Conservation (phyloP, 129 eudicot species). For the Arctium lappa region DNA sequence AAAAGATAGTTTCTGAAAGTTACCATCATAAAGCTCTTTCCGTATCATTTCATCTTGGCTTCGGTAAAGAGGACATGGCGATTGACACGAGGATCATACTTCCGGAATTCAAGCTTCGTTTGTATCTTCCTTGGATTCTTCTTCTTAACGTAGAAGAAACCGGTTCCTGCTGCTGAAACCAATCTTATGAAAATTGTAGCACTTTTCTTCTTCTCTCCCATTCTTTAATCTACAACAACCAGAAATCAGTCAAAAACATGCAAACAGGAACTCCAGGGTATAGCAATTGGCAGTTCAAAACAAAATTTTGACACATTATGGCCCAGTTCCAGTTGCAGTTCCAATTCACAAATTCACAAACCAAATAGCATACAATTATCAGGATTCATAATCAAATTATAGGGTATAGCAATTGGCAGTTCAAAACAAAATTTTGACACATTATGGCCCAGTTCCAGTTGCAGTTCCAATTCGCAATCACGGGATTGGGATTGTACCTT, state of each 20-base stretch:
- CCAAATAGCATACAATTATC: slow-evolving; percentile 2
- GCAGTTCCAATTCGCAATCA: background rate
- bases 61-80: slow-evolving; percentile 88
- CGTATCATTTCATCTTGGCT: slow-evolving; percentile 77
- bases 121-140: slow-evolving; percentile 81
- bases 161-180: slow-evolving; percentile 97
- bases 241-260: slow-evolving; percentile 8
- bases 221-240: slow-evolving; percentile 27
- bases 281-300: background rate
- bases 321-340: background rate
- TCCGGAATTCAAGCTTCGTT: slow-evolving; percentile 79
- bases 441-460: slow-evolving; percentile 3
- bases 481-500: background rate
- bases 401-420: background rate
- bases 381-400: background rate
- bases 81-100: slow-evolving; percentile 92
- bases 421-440: background rate
- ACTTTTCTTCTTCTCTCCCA: slow-evolving; percentile 91
- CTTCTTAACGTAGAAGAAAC: slow-evolving; percentile 88
- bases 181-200: slow-evolving; percentile 66
- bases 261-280: background rate
- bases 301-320: background rate
- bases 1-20: background rate
- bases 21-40: slow-evolving; percentile 14
- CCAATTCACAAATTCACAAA: background rate